phyloP scores from a whole-genome alignment of 352 stramenopile genomes.

The Globisporangium recalcitrans region DNA sequence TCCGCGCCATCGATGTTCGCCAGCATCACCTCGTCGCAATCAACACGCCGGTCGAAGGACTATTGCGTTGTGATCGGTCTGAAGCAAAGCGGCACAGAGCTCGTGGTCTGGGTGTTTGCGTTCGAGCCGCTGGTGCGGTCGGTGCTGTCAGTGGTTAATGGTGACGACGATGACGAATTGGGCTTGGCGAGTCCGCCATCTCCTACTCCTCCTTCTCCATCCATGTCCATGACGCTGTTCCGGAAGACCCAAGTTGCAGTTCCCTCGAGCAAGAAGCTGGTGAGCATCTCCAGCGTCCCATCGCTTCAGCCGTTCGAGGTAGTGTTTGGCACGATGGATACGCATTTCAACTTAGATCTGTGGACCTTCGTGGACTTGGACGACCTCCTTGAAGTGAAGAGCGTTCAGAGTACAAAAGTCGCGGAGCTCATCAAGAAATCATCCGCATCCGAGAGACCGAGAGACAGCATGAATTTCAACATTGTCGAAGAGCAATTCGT shows the following conservation, averaged over 20 bases:
- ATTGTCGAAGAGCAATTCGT: conserved; percentile 25
- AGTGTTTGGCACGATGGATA: conserved; percentile 40
- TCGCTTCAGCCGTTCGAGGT: conserved; percentile 46
- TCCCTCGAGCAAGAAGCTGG: conserved; percentile 17
- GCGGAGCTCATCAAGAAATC: conserved; percentile 26
- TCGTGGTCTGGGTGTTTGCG: conserved; percentile 63
- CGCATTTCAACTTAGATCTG: conserved; percentile 29
- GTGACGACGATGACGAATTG: conserved; percentile 2
- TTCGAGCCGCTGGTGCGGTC: conserved; percentile 20
- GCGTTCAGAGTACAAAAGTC: conserved; percentile 38
- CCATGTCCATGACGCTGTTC: conserved; percentile 25
- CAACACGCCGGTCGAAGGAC: conserved; percentile 36
- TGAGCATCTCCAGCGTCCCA: conserved; percentile 38
- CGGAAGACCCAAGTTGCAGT: conserved; percentile 36
- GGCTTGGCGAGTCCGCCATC: neutral
- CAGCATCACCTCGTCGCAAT: conserved; percentile 8
- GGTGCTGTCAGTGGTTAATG: neutral
- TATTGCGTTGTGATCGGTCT: conserved; percentile 56
- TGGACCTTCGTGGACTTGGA: conserved; percentile 62
- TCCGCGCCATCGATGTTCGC: conserved; percentile 31
- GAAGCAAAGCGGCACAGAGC: conserved; percentile 24
- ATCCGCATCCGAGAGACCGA: conserved; percentile 16
- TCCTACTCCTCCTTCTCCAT: conserved; percentile 3
- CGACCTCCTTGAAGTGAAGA: conserved; percentile 34
- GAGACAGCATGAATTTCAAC: conserved; percentile 38